Conservation (phyloP, 768 basidiomycete species). For the Mycena metata region DNA sequence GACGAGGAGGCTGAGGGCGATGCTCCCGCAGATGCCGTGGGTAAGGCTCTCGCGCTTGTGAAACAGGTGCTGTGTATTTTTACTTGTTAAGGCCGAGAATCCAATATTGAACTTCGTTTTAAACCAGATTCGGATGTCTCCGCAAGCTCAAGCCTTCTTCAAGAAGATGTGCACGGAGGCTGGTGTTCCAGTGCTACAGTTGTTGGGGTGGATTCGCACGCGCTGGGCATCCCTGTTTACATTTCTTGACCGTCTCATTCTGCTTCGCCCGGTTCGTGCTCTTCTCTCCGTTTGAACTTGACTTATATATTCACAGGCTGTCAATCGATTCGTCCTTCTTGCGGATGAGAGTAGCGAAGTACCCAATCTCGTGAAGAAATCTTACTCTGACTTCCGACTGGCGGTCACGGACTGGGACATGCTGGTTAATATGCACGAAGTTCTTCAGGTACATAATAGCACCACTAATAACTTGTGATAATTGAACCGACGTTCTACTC, state of each 20-base stretch:
- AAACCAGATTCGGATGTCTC: not conserved
- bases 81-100: not conserved
- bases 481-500: not conserved
- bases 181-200: not conserved
- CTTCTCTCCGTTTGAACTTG: not conserved
- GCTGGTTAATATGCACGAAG: not conserved
- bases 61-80: slow-evolving; percentile 21
- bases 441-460: not conserved
- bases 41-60: slow-evolving; percentile 36
- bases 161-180: not conserved
- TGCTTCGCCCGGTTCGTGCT: slow-evolving; percentile 17
- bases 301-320: slow-evolving; percentile 29
- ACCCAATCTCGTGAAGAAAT: slow-evolving; percentile 45
- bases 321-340: slow-evolving; percentile 41
- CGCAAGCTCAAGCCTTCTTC: not conserved
- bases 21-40: slow-evolving; percentile 10
- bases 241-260: slow-evolving; percentile 25
- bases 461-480: not conserved
- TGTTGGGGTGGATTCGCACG: not conserved
- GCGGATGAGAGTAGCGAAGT: slow-evolving; percentile 42
- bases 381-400: slow-evolving; percentile 29
- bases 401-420: not conserved
- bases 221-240: slow-evolving; percentile 35
- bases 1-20: not conserved
- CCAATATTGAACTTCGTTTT: not conserved